Conservation (phyloP, 2,329 filamentous ascomycete species). For the Cladosporium colombiae region DNA sequence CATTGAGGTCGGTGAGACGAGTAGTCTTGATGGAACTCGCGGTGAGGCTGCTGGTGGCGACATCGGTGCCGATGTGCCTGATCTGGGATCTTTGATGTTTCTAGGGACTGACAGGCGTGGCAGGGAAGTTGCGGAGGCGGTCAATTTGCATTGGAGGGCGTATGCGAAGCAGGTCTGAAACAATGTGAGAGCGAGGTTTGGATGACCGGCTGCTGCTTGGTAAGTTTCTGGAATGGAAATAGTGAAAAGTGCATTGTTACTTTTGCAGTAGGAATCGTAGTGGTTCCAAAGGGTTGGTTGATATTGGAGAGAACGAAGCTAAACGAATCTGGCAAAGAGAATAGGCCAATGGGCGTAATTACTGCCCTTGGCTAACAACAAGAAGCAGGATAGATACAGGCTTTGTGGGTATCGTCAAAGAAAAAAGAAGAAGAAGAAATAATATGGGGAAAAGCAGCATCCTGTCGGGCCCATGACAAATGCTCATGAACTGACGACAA, state of each 20-base stretch:
- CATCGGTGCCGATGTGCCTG: not conserved
- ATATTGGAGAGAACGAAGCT: not conserved
- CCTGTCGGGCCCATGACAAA: not conserved
- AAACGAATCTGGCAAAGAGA: not conserved
- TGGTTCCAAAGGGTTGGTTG: not conserved
- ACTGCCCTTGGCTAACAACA: not conserved
- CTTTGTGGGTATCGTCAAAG: conserved; percentile 6
- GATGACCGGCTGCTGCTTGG: not conserved
- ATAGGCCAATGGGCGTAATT: not conserved
- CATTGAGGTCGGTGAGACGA: not conserved
- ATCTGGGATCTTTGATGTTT: conserved; percentile 1
- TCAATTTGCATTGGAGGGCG: not conserved
- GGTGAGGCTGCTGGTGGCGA: not conserved
- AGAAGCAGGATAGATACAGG: conserved; percentile 6
- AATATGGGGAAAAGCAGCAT: not conserved
- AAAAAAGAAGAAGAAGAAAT: not conserved
- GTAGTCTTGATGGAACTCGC: not conserved
- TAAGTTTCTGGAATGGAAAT: not conserved
- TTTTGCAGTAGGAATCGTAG: not conserved
- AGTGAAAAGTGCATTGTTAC: not conserved
- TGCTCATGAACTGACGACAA: not conserved
- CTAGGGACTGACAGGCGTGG: not conserved
- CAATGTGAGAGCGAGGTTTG: not conserved
- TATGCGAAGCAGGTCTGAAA: not conserved
- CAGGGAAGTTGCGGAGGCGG: not conserved